Base-by-base conservation (phyloP, 768 basidiomycete genomes). In the Trametes cingulata region DNA sequence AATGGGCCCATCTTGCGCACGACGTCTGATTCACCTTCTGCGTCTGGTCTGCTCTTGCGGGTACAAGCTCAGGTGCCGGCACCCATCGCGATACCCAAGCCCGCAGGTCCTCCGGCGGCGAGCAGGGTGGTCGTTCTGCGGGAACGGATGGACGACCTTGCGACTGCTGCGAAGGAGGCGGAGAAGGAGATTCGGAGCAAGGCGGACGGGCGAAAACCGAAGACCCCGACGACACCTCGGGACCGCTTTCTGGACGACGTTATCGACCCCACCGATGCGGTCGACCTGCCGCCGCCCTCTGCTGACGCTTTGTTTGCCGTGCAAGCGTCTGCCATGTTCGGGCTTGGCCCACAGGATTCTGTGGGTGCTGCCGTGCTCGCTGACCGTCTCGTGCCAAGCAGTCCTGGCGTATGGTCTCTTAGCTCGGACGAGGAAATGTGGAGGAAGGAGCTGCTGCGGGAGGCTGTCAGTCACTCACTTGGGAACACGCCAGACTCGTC, bases 201-300 rank as follows among this genome's bases (percentile, higher is more conserved):
- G 22, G 81, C 77, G 19, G 76, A 76, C 35, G 73, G 76, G 54
- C 72, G 77, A 52, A 84, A 84, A 59, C 76, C 80, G 58, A 78
- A 74, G 61, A 73, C 72, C 45, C 52, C 69, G 29, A 73, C 77
- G n/a, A 77, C 79, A 60, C 74, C 73, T 52, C 70, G 68, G 42
- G 74, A 73, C 61, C 67, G 71, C 52, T 64, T 69, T n/a, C 71
- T 80, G 62, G 80, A 84, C 68, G 77, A 85, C 66, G 79, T 89
- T 54, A 85, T 93, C 65, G 91, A 93, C 73, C 91, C 91, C 12
- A 93, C 91, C 24, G 92, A 93, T 67, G 82, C 82, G 24, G 91
- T 93, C 36, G 91, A 93, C 68, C 69, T 93, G 35, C 91, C 91
- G 0, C 85, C 80, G 6, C 87, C 85, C 7, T 84, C 87, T 36